A percentile compares a stretch with the other conserved stretches of the same genome.
Conservation (phyloP, 345 rosid genomes). For the Salix udensis region DNA sequence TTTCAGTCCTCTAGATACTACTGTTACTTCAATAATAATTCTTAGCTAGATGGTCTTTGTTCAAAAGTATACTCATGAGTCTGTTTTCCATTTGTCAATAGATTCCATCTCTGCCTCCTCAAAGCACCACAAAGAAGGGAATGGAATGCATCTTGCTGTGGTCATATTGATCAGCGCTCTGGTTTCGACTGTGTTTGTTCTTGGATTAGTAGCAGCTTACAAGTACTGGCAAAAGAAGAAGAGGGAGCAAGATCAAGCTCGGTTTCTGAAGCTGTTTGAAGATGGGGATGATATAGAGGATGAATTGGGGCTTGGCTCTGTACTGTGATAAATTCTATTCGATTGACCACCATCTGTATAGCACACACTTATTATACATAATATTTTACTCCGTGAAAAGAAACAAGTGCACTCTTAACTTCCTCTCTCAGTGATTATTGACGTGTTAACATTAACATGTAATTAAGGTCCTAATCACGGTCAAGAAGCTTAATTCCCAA, state of each 20-base stretch:
- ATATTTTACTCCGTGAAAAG: conserved; percentile 20
- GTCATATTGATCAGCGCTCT: conserved; percentile 38
- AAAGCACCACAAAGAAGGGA: conserved; percentile 13
- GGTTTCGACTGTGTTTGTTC: conserved; percentile 31
- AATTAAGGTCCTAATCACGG: too few relatives aligned
- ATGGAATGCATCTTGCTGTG: conserved; percentile 41
- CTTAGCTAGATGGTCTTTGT: not conserved
- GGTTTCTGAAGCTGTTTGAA: conserved; percentile 81
- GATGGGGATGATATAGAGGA: conserved; percentile 85
- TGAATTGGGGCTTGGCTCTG: conserved; percentile 56
- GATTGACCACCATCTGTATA: conserved; percentile 29
- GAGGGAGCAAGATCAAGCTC: conserved; percentile 82
- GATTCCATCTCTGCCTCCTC: conserved; percentile 34
- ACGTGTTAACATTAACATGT: not conserved
- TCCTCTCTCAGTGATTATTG: not conserved
- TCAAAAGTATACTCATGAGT: not conserved
- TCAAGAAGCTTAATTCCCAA: too few relatives aligned
- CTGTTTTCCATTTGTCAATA: not conserved
- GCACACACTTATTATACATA: conserved; percentile 17
- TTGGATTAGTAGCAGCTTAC: conserved; percentile 38
- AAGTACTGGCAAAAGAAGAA: conserved; percentile 70
- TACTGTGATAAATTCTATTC: conserved; percentile 20
- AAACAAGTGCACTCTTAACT: not conserved
- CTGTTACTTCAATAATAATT: too few relatives aligned
- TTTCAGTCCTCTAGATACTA: not conserved